Conservation (phyloP, 495 filamentous ascomycete genomes). For the Endocarpon pusillum region DNA sequence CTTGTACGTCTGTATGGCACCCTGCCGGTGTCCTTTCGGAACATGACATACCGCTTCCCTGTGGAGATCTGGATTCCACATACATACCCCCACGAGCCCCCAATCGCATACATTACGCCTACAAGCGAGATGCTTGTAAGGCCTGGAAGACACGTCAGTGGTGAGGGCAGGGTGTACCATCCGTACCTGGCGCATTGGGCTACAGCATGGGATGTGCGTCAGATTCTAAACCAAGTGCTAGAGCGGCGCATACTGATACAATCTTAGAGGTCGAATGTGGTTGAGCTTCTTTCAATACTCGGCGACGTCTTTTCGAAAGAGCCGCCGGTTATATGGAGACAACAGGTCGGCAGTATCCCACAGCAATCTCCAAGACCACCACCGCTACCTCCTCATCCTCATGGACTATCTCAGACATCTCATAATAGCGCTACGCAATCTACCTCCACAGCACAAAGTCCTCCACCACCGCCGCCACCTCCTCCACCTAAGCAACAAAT, state of each 20-base stretch:
- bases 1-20: constrained; percentile 78
- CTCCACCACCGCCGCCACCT: constrained; percentile 13
- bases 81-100: constrained; percentile 70
- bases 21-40: constrained; percentile 74
- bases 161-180: constrained; percentile 89
- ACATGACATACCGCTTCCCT: constrained; percentile 78
- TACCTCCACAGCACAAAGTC: constrained; percentile 10
- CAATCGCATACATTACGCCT: constrained; percentile 75
- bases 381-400: constrained; percentile 17
- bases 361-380: constrained; percentile 5
- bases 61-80: constrained; percentile 92
- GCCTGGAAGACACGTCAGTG: constrained; percentile 84
- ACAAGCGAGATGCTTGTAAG: constrained; percentile 77
- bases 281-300: constrained; percentile 67
- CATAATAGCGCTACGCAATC: constrained; percentile 31
- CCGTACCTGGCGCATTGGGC: constrained; percentile 85
- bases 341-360: constrained; percentile 22
- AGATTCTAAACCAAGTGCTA: background rate
- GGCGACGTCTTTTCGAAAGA: constrained; percentile 86
- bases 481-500: constrained; percentile 17
- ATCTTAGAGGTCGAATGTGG: constrained; percentile 56
- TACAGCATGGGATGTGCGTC: constrained; percentile 77
- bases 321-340: constrained; percentile 68
- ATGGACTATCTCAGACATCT: constrained; percentile 31
- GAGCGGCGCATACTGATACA: constrained; percentile 12